Base-by-base conservation (phyloP, 2,329 filamentous ascomycete species). In the Xylaria sp. region DNA sequence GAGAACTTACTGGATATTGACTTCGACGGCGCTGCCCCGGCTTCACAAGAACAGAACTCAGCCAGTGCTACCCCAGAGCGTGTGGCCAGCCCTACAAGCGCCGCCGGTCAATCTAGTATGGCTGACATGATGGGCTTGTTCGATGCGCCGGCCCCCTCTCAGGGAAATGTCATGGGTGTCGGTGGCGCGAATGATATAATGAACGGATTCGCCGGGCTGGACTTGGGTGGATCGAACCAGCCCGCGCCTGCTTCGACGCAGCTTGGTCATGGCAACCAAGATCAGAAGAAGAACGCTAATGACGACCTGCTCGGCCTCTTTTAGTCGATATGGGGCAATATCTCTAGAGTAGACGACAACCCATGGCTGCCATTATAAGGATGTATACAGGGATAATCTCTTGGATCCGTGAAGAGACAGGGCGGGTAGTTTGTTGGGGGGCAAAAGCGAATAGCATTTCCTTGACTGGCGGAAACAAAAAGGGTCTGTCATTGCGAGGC, bases 1-100 rank as follows among this genome's bases (percentile, higher is more conserved):
- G 95, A 99, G 78, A 99, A 98, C 75, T 83, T 99, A 19, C 85
- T 99, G 59, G 95, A 99, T 72, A 96, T 97, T 72, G 93, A 97
- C 77, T 97, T 97, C 74, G 95, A 98, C 73, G 95, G 94, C 25
- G 90, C 92, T 2, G 94, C 91, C 2, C 94, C 94, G 2, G 94
- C 95, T n/a, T 94, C 92, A 12, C 84, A 92, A 54, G 90, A 94
- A 68, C 79, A 82, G 63, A 76, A 80, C 59, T 80, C 74, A 25
- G 73, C 74, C 31, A 72, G 85, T 7, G 87, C 85, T 40, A 92
- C 90, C 31, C 90, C 90, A 4, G 88, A 90, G 66, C 82, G 90
- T 55, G 83, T 89, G 21, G 85, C 84, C 38, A 92, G 89, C 67
- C 90, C 90, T 2, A 77, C 82, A 6, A 79, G 74, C 74, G 61